Evolutionary conservation across 108 stramenopile genomes (phyloP), one percentile per base, ranked within the genome.

Genomic region (Heterococcus sp.): DNA sequence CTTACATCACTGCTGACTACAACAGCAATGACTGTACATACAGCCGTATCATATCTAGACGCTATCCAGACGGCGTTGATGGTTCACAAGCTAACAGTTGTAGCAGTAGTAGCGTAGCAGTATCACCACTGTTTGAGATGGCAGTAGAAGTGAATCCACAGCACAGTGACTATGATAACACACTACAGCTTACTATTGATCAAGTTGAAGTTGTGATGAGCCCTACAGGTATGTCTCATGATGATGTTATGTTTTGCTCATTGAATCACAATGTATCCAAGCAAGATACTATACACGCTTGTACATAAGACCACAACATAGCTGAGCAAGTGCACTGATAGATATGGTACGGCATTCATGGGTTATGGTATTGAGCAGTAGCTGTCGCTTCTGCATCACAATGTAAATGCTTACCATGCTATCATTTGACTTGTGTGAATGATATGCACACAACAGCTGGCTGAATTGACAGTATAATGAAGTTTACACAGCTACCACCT

Each of bases 51-150:
- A n/a, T n/a, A n/a, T n/a, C n/a, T n/a, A n/a, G n/a, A n/a, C n/a
- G n/a, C n/a, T n/a, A n/a, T n/a, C n/a, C n/a, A n/a, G n/a, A n/a
- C n/a, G n/a, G n/a, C n/a, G n/a, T n/a, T n/a, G n/a, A n/a, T n/a
- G n/a, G n/a, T n/a, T n/a, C n/a, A n/a, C n/a, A n/a, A n/a, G n/a
- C n/a, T n/a, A n/a, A n/a, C n/a, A n/a, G n/a, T n/a, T n/a, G n/a
- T n/a, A n/a, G n/a, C n/a, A n/a, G n/a, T n/a, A n/a, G n/a, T n/a
- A n/a, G n/a, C n/a, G n/a, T n/a, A n/a, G n/a, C n/a, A n/a, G n/a
- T n/a, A n/a, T 63, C 46, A 2, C 71, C 78, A 27, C 78, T 79
- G 11, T 73, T 79, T 28, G 78, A 79, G 46, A 58, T 79, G 78
- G 71, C 37, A 31, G 30, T 79, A 26, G 78, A 79, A 65, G 66